Evolutionary conservation across 2,329 filamentous ascomycete genomes (phyloP).

Genomic region (Sporothrix curviconia): DNA sequence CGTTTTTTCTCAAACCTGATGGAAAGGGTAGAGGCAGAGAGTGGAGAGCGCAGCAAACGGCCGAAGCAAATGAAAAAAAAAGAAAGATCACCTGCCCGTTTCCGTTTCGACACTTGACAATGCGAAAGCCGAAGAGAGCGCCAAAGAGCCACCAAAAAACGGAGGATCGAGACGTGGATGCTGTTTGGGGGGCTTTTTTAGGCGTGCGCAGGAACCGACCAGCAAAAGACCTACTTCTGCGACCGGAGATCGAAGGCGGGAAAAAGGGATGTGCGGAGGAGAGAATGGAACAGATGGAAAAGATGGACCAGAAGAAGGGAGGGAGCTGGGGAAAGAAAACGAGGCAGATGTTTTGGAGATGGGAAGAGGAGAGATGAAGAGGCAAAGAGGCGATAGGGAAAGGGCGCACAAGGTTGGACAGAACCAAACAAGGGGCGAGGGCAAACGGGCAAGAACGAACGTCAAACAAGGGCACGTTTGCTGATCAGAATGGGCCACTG

Average conservation of each 20-base stretch:
- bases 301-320: neutral
- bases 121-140: neutral
- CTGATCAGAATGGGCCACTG: slow-evolving; percentile 12
- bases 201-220: neutral
- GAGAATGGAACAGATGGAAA: neutral
- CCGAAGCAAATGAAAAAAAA: slow-evolving; percentile 9
- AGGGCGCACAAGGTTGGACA: neutral
- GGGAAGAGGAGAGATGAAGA: neutral
- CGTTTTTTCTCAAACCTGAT: slow-evolving; percentile 9
- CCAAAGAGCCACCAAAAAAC: neutral
- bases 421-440: slow-evolving; percentile 1
- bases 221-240: slow-evolving; percentile 10
- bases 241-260: slow-evolving; percentile 7
- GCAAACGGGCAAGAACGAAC: slow-evolving; percentile 3
- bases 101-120: slow-evolving; percentile 8
- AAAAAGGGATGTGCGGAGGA: neutral
- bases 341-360: too few relatives aligned
- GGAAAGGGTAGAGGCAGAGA: too few relatives aligned
- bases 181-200: neutral
- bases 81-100: slow-evolving; percentile 5
- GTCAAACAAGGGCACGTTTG: slow-evolving; percentile 14
- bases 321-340: slow-evolving; percentile 10
- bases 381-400: neutral
- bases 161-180: neutral
- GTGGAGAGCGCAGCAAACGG: slow-evolving; percentile 2